Percentiles rank a stretch among this genome's conserved stretches.
Conservation (phyloP, 805 yeast species). For the Ogataea nitratoaversa region DNA sequence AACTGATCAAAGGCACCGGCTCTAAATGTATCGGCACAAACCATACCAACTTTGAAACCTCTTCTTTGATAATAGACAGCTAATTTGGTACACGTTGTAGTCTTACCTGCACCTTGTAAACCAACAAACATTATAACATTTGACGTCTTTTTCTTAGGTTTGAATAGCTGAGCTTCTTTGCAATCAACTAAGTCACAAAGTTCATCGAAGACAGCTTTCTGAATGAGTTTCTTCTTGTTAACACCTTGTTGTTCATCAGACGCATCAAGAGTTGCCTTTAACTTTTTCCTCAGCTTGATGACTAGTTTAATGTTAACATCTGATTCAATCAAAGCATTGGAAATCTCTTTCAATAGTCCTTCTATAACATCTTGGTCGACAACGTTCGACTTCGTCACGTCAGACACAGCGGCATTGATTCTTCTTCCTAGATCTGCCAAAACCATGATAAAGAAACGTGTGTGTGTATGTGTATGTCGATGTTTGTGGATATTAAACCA, state of each 20-base stretch:
- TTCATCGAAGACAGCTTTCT: conserved; percentile 93
- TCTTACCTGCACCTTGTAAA: conserved; percentile 97
- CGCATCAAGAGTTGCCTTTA: conserved; percentile 54
- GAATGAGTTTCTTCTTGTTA: conserved; percentile 76
- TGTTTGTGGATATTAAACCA: too few relatives aligned
- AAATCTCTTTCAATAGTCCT: conserved; percentile 76
- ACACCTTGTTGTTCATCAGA: conserved; percentile 48
- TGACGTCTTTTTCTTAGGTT: conserved; percentile 78
- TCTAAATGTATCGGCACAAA: conserved; percentile 98
- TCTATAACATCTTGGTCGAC: conserved; percentile 59
- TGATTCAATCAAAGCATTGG: conserved; percentile 86
- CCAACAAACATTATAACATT: conserved; percentile 97
- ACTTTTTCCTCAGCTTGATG: conserved; percentile 65
- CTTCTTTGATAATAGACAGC: conserved; percentile 92
- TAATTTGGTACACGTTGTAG: conserved; percentile 93
- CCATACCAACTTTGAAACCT: conserved; percentile 92
- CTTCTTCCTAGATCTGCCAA: conserved; percentile 76
- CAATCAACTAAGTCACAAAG: conserved; percentile 82
- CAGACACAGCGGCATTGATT: conserved; percentile 68
- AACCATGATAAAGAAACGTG: conserved; percentile 45
- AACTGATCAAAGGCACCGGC: conserved; percentile 99
- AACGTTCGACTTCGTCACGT: conserved; percentile 53
- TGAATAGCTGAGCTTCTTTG: conserved; percentile 42
- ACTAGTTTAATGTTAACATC: conserved; percentile 91
- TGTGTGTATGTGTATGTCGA: too few relatives aligned